These are phyloP conservation scores for Fusarium albosuccineum DNA, from an alignment of 2,329 filamentous ascomycete genomes.

Conservation along the genomic window DNA sequence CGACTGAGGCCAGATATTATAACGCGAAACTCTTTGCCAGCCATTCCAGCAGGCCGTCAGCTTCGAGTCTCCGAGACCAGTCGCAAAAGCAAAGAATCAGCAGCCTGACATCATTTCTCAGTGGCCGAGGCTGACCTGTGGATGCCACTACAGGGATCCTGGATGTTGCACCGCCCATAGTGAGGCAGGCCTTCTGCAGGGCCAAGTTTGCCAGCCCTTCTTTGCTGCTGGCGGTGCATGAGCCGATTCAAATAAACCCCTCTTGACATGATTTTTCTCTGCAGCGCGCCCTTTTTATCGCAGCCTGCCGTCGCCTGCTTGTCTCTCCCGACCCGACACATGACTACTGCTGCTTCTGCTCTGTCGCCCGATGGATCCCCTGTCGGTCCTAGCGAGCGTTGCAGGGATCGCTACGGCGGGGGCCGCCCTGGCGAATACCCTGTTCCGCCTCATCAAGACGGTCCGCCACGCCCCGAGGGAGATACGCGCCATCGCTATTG, in stretches of 20 bases:
- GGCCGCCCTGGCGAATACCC: constrained; percentile 18
- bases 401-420: constrained; percentile 34
- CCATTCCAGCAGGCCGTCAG: too few relatives aligned
- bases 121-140: background rate
- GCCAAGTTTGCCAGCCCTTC: background rate
- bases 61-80: too few relatives aligned
- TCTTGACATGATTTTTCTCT: background rate
- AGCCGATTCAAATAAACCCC: background rate
- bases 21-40: too few relatives aligned
- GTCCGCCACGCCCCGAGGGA: constrained; percentile 18
- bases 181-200: constrained; percentile 8
- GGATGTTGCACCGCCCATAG: constrained; percentile 14
- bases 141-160: background rate
- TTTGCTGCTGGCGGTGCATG: background rate
- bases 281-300: background rate
- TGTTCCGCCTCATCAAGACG: constrained; percentile 21
- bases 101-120: too few relatives aligned
- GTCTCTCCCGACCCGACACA: background rate
- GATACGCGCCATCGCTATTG: constrained; percentile 11
- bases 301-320: background rate
- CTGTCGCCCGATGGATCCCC: constrained; percentile 22
- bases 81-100: too few relatives aligned
- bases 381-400: constrained; percentile 31
- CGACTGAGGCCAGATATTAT: too few relatives aligned
- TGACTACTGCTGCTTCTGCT: background rate